Evolutionary conservation across 2,329 filamentous ascomycete genomes (phyloP).

Genomic region (Aschersonia sp.): DNA sequence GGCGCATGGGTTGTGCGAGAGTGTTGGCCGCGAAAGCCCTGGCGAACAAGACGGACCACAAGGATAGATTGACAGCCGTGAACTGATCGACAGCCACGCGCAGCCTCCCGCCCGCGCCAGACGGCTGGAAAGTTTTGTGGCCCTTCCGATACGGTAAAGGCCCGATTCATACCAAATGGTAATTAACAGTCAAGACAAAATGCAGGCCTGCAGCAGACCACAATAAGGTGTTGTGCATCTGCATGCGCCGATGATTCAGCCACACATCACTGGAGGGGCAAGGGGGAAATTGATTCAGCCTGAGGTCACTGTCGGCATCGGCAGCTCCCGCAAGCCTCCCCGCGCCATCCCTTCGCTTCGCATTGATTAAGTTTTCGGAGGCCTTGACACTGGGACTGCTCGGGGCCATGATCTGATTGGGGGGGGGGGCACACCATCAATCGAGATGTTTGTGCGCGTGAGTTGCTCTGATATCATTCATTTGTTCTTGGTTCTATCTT

Average conservation of each 20-base stretch:
- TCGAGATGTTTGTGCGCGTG: no score
- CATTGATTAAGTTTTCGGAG: no score
- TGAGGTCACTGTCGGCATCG: background rate
- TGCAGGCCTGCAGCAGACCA: background rate
- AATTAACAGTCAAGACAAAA: no score
- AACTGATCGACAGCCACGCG: background rate
- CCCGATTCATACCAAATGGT: no score
- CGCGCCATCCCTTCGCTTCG: background rate
- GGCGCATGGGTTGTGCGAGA: constrained; percentile 1
- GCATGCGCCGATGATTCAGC: background rate
- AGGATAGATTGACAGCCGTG: background rate
- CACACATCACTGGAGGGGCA: background rate
- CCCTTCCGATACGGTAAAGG: no score
- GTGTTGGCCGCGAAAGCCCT: constrained; percentile 1
- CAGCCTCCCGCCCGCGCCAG: no score
- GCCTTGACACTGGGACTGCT: no score
- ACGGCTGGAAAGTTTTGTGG: no score
- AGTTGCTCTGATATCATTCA: no score
- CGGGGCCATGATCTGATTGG: no score
- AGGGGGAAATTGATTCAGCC: background rate
- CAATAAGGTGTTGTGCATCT: background rate
- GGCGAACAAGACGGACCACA: background rate
- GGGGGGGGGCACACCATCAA: no score
- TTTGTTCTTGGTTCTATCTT: no score
- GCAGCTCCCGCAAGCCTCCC: constrained; percentile 3